Evolutionary conservation across 2,329 filamentous ascomycete species (phyloP), one percentile per base, ranked within the genome.

Genomic region (Trichophyton schoenleinii): DNA sequence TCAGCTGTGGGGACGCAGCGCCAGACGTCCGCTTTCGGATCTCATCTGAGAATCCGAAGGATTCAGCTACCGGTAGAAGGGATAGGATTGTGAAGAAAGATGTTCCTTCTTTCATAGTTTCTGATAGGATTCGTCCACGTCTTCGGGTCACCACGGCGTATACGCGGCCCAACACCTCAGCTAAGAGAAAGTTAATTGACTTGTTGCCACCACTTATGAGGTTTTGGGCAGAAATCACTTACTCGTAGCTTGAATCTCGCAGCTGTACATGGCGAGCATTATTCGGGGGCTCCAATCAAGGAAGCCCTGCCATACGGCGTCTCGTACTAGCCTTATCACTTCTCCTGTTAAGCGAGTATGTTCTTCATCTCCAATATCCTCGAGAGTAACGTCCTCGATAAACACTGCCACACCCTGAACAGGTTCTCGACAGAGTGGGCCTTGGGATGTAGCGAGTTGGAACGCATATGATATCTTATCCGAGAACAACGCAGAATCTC

Each of bases 131-230:
- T 42, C 87, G 87, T 28, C 94, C 94, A 38, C 91, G 87, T 3
- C 94, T 88, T 0, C 92, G 87, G 36, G 92, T 96, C n/a, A 99
- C 85, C n/a, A 97, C 92, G 67, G 89, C 89, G 79, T 99, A 99
- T 38, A 97, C 94, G 34, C 90, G 87, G 22, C 94, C 94, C 3
- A 99, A 84, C 48, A 97, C 94, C 74, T 97, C 94, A 68, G 91
- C 85, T 84, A 68, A 15, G 49, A 53, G 65, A 65, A 64, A 60
- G 31, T 52, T 34, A 59, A 58, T 72, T 38, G 38, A n/a, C 31
- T 18, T 20, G 28, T 28, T 28, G 28, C 28, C 28, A 28, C 48
- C n/a, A 38, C 34, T 9, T 48, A 38, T 6, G 31, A n/a, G 65
- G 64, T 65, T 63, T 64, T 61, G 65, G 58, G 15, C 46, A 41